These are phyloP conservation scores for Poa pratensis DNA, from an alignment of 176 grass and related monocot genomes.

Conservation along the genomic window DNA sequence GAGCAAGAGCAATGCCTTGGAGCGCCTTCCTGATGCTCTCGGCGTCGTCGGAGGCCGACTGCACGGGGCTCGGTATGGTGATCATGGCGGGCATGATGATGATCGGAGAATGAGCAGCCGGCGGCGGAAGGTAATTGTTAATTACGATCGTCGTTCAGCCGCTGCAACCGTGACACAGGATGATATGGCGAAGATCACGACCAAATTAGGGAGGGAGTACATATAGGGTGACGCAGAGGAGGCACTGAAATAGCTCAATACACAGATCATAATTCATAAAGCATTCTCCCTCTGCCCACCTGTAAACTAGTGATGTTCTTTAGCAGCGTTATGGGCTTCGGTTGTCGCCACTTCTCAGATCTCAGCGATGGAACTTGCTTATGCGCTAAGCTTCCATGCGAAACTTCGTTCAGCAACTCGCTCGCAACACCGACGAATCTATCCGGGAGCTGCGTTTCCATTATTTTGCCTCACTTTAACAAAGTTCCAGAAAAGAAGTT, in stretches of 20 bases:
- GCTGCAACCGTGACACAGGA: neutral
- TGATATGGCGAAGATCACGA: neutral
- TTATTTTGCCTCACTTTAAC: conserved; percentile 9
- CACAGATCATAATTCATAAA: conserved; percentile 6
- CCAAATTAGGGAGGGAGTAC: neutral
- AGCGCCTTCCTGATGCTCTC: conserved; percentile 60
- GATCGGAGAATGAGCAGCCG: neutral
- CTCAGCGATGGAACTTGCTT: conserved; percentile 30
- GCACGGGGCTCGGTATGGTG: conserved; percentile 43
- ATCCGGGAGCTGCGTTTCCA: neutral
- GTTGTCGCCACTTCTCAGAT: neutral
- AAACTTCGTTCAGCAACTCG: neutral
- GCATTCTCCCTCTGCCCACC: neutral
- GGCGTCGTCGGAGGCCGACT: conserved; percentile 56
- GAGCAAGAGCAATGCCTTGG: conserved; percentile 41
- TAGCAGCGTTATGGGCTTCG: neutral
- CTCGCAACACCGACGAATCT: neutral
- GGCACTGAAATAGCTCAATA: neutral
- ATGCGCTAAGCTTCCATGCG: conserved; percentile 21
- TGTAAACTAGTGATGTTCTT: neutral
- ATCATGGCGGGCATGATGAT: conserved; percentile 51
- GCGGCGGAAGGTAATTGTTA: neutral
- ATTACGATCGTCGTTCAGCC: neutral
- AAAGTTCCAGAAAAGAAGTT: neutral
- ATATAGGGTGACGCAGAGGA: neutral